Evolutionary conservation across 306 rosid species (phyloP), one percentile per base, ranked within the genome.

Genomic region (Coriaria nepalensis): DNA sequence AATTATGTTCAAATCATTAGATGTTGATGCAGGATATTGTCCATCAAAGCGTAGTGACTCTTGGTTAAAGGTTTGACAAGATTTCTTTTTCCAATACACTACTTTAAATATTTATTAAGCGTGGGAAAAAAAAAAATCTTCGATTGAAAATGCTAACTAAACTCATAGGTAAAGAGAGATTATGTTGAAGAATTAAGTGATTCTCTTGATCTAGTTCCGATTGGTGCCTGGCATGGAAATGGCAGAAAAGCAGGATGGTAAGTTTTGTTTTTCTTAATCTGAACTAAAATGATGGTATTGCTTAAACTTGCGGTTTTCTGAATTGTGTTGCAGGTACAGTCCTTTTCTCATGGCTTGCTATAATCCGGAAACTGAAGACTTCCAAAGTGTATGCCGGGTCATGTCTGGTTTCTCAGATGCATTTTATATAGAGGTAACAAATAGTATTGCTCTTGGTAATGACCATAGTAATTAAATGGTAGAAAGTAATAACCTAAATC

Each of bases 181-280:
- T 87, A 87, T 62, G 76, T 87, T 44, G 94, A 87, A 51, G 96
- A 94, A 34, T 71, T 73, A 45, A 66, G 70, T 51, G 96, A 87
- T 53, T 69, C 87, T 61, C 93, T 87, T 67, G 96, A 87, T 73
- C 74, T 87, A 67, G 94, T 87, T 36, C 94, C 96, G 32, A 78
- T 87, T 48, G 96, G 93, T 62, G 96, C 93, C 36, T 87, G 96
- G 96, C 78, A 87, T 73, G 96, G 94, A 64, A 87, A 87, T 56
- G 94, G 96, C 64, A 87, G 96, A 74, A 87, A 87, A 65, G 93
- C 87, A 36, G 96, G 94, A 74, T 83, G 94, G 96, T 87, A 73
- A 67, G 37, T 52, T 5, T 39, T 13, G 8, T 11, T 11, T 6
- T 15, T 50, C 55, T 67, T 45, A n/a, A n/a, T n/a, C n/a, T n/a